Conservation (phyloP, 2,329 filamentous ascomycete species). For the Amauroascus niger region DNA sequence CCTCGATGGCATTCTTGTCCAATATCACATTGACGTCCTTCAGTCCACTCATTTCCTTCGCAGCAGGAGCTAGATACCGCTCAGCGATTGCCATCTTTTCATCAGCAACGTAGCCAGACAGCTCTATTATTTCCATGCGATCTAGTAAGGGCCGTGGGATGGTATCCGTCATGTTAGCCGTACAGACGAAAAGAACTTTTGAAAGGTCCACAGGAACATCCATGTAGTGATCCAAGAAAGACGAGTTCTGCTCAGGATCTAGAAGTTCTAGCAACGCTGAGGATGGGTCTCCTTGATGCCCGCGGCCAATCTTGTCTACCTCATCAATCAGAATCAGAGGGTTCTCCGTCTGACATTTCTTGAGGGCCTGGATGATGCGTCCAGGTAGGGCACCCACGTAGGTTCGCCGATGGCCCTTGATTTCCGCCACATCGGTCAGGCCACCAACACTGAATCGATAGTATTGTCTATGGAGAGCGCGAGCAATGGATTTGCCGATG, state of each 20-base stretch:
- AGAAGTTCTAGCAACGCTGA: slow-evolving; percentile 88
- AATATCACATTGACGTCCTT: slow-evolving; percentile 86
- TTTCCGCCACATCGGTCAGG: slow-evolving; percentile 93
- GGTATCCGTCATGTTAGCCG: slow-evolving; percentile 96
- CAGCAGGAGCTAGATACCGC: slow-evolving; percentile 79
- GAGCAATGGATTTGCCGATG: slow-evolving; percentile 95
- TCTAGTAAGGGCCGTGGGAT: slow-evolving; percentile 89
- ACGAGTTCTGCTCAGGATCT: slow-evolving; percentile 93
- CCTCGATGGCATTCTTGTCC: slow-evolving; percentile 77
- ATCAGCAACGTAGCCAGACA: slow-evolving; percentile 93
- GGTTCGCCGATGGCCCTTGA: slow-evolving; percentile 92
- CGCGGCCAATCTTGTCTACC: slow-evolving; percentile 93
- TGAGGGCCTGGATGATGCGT: slow-evolving; percentile 93
- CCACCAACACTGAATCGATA: slow-evolving; percentile 98
- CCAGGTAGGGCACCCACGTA: slow-evolving; percentile 94
- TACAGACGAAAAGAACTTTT: slow-evolving; percentile 97
- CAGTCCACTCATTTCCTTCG: slow-evolving; percentile 86
- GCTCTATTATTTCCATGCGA: slow-evolving; percentile 93
- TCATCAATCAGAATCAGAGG: slow-evolving; percentile 94
- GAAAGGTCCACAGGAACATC: slow-evolving; percentile 95
- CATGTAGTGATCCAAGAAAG: slow-evolving; percentile 97
- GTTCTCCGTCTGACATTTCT: slow-evolving; percentile 99
- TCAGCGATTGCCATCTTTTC: slow-evolving; percentile 99
- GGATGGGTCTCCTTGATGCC: slow-evolving; percentile 91
- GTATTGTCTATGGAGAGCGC: slow-evolving; percentile 89